phyloP scores from a whole-genome alignment of 306 rosid genomes.

The barrel medic (Medicago truncatula) region DNA sequence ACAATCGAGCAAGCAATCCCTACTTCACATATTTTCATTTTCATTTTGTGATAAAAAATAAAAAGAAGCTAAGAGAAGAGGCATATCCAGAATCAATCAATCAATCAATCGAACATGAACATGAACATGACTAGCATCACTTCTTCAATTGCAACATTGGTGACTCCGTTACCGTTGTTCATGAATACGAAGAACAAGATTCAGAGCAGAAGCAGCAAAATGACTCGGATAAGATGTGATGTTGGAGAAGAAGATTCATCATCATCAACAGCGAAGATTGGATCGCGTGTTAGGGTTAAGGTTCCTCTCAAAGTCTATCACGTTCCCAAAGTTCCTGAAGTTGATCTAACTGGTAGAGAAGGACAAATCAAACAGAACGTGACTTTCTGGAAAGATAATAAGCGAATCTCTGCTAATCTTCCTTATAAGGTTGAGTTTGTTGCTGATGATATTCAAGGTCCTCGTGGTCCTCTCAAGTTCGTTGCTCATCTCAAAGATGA shows the following conservation, averaged over 20 bases:
- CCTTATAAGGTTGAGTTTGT: slow-evolving; percentile 82
- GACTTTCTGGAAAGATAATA: slow-evolving; percentile 84
- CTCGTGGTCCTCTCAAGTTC: slow-evolving; percentile 83
- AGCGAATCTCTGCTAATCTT: slow-evolving; percentile 82
- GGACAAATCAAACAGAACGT: slow-evolving; percentile 88
- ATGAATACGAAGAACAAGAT: neutral
- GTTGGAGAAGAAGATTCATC: neutral
- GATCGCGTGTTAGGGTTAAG: slow-evolving; percentile 81
- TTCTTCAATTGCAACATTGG: neutral
- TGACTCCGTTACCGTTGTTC: neutral
- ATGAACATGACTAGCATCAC: neutral
- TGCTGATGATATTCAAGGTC: slow-evolving; percentile 61
- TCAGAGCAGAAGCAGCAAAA: neutral
- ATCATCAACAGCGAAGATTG: slow-evolving; percentile 54
- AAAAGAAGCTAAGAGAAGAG: neutral
- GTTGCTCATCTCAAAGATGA: slow-evolving; percentile 91
- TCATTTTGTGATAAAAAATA: neutral
- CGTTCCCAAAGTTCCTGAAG: slow-evolving; percentile 72
- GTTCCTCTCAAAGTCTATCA: slow-evolving; percentile 85
- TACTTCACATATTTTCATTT: neutral
- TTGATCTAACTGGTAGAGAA: slow-evolving; percentile 75
- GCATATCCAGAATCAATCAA: neutral
- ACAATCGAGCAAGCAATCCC: neutral
- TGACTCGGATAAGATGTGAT: neutral
- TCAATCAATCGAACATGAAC: neutral